These are phyloP conservation scores for Microsporum audouinii DNA, from an alignment of 2,329 filamentous ascomycete species.

Conservation along the genomic window DNA sequence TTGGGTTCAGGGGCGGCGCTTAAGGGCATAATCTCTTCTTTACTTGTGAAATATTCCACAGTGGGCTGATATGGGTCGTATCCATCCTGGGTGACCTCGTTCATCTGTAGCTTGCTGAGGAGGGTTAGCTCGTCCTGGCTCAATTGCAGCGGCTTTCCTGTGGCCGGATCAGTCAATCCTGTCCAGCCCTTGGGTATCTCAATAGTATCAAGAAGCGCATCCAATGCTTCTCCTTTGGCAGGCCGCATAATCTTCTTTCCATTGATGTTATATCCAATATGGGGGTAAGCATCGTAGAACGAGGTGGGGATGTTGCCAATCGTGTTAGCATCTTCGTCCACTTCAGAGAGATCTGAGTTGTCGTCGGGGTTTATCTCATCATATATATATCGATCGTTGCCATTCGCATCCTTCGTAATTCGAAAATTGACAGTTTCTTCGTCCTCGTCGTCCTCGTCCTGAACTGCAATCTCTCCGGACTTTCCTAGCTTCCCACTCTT, in stretches of 20 bases:
- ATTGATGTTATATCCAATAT: slow-evolving; percentile 98
- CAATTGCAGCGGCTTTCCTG: slow-evolving; percentile 81
- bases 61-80: slow-evolving; percentile 92
- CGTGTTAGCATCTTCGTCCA: slow-evolving; percentile 67
- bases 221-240: slow-evolving; percentile 82
- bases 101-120: slow-evolving; percentile 75
- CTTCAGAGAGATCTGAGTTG: slow-evolving; percentile 89
- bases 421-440: slow-evolving; percentile 23
- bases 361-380: slow-evolving; percentile 88
- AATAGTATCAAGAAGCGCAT: slow-evolving; percentile 89
- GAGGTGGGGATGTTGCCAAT: slow-evolving; percentile 89
- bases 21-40: slow-evolving; percentile 85
- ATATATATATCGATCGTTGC: slow-evolving; percentile 81
- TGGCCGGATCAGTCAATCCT: slow-evolving; percentile 82
- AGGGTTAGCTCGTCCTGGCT: slow-evolving; percentile 81
- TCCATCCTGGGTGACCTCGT: slow-evolving; percentile 74
- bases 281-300: slow-evolving; percentile 95
- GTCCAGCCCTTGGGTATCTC: slow-evolving; percentile 97
- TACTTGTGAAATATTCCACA: slow-evolving; percentile 86
- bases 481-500: background rate
- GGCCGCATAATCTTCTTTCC: slow-evolving; percentile 96
- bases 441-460: background rate
- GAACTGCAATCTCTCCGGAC: background rate
- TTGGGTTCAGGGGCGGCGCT: slow-evolving; percentile 94
- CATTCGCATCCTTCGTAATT: slow-evolving; percentile 65